phyloP scores from a whole-genome alignment of 75 land plant genomes.

The Pseudotsuga menziesii region DNA sequence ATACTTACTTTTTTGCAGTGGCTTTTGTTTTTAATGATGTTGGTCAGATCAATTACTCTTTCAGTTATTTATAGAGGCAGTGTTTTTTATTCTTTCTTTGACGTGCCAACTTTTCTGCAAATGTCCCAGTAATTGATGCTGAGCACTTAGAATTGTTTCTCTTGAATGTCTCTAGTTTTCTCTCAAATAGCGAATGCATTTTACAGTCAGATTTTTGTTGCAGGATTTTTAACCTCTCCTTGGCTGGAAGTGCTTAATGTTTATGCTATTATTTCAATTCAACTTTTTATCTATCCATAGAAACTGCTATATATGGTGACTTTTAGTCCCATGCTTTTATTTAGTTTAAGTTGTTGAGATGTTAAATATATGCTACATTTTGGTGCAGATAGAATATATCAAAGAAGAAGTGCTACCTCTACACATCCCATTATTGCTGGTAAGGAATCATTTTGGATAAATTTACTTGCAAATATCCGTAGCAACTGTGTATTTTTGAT shows the following conservation, averaged over 20 bases:
- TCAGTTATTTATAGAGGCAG: neutral
- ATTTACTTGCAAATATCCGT: neutral
- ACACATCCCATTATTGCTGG: constrained; percentile 46
- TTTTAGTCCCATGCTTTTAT: neutral
- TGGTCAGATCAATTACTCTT: neutral
- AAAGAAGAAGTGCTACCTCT: constrained; percentile 32
- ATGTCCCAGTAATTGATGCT: neutral
- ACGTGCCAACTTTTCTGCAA: neutral
- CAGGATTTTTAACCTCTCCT: neutral
- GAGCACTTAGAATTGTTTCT: neutral
- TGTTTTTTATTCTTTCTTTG: neutral
- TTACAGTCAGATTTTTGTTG: neutral
- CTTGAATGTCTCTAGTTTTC: neutral
- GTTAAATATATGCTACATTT: neutral
- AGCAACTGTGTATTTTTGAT: neutral
- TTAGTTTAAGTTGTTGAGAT: neutral
- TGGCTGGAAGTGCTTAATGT: neutral
- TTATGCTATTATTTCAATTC: too few species aligned
- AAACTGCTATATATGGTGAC: neutral
- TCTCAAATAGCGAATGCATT: neutral
- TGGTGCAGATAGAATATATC: constrained; percentile 46
- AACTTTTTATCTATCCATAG: neutral
- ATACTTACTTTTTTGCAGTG: neutral
- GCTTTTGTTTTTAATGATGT: neutral
- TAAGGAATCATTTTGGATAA: constrained; percentile 8